A percentile compares a stretch with the other conserved stretches of the same genome.
These are phyloP conservation scores for Trichoderma aggressivum DNA, from an alignment of 2,329 filamentous ascomycete genomes.

Conservation along the genomic window DNA sequence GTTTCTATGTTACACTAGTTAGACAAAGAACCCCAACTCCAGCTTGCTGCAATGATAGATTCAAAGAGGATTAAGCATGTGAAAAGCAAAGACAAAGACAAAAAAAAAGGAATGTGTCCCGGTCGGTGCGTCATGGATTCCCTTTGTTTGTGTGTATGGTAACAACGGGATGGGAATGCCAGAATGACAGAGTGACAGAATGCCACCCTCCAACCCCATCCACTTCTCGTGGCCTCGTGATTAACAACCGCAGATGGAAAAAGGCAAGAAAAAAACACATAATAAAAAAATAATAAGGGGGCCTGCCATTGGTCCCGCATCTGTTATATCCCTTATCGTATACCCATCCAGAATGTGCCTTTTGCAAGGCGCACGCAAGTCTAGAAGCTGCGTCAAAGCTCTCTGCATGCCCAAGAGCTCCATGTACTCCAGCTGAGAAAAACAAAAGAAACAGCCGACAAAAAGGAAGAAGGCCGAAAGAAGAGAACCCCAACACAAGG, in stretches of 20 bases:
- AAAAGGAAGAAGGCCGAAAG: not conserved
- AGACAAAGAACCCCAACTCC: not conserved
- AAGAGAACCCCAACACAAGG: not conserved
- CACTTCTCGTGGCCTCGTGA: slow-evolving; percentile 4
- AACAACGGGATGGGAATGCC: not conserved
- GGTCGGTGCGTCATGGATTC: not conserved
- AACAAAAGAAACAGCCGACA: not conserved
- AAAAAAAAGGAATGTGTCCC: not conserved
- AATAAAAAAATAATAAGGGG: not conserved
- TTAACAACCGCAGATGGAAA: not conserved
- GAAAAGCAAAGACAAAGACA: not conserved
- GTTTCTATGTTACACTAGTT: not conserved
- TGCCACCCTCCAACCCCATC: not conserved
- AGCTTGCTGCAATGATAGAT: not conserved
- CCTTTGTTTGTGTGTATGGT: not conserved
- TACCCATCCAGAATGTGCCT: not conserved
- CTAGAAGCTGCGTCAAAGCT: slow-evolving; percentile 5
- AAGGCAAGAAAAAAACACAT: not conserved
- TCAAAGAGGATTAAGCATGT: not conserved
- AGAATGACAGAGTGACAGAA: not conserved
- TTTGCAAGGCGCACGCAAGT: slow-evolving; percentile 10
- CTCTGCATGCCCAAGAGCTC: not conserved
- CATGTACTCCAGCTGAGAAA: not conserved
- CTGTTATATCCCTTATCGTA: slow-evolving; percentile 1
- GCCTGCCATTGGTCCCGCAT: not conserved